A percentile compares a stretch with the other conserved stretches of the same genome.
Evolutionary conservation across 768 basidiomycete species (phyloP).

Genomic region (Hortiboletus flavorubellus): DNA sequence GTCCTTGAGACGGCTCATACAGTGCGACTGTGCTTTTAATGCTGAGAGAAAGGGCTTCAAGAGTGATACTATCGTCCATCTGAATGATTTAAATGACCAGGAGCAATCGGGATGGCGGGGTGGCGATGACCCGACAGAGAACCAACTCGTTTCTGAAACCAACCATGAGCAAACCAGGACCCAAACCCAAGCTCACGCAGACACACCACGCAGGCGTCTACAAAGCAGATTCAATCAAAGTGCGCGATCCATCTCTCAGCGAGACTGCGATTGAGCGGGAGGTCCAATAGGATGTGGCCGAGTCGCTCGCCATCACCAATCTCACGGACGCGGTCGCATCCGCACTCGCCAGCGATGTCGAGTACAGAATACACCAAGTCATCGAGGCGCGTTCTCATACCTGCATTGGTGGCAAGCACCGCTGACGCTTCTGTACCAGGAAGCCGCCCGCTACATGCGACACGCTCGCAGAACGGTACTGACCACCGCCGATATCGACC

Average conservation of each 20-base stretch:
- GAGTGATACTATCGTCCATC: too few relatives aligned
- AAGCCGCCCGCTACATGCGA: slow-evolving; percentile 95
- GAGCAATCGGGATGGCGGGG: too few relatives aligned
- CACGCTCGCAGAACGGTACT: slow-evolving; percentile 90
- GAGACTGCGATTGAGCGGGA: slow-evolving; percentile 5
- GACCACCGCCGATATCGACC: slow-evolving; percentile 87
- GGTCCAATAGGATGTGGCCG: slow-evolving; percentile 76
- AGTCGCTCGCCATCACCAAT: slow-evolving; percentile 72
- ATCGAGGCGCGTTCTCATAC: slow-evolving; percentile 60
- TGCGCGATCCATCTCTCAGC: slow-evolving; percentile 27
- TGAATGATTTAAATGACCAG: too few relatives aligned
- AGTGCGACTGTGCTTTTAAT: too few relatives aligned
- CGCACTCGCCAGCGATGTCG: slow-evolving; percentile 91
- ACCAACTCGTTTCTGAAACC: too few relatives aligned
- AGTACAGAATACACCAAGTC: slow-evolving; percentile 94
- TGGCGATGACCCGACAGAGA: too few relatives aligned
- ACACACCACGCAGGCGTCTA: slow-evolving; percentile 57
- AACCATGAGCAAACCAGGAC: slow-evolving; percentile 39
- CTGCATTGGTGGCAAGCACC: neutral
- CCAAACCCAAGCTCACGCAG: slow-evolving; percentile 46
- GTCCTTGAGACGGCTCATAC: too few relatives aligned
- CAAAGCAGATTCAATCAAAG: slow-evolving; percentile 63
- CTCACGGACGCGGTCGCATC: slow-evolving; percentile 78
- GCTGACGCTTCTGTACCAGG: slow-evolving; percentile 35
- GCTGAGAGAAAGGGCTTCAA: too few relatives aligned